phyloP scores from a whole-genome alignment of 345 rosid genomes.

The Rhodomyrtus tomentosa region DNA sequence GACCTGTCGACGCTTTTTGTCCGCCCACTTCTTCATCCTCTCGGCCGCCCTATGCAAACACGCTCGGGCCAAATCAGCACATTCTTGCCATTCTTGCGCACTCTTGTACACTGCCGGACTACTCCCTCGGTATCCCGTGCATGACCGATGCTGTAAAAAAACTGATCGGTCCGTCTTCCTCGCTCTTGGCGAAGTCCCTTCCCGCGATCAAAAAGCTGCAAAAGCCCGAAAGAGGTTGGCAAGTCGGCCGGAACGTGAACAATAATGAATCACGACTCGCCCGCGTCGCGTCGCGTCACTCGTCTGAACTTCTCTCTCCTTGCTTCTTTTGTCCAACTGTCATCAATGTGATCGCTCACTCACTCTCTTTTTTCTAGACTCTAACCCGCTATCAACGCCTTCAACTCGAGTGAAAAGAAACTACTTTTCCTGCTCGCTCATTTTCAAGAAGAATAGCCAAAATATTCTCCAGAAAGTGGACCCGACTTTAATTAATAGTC shows the following conservation, averaged over 20 bases:
- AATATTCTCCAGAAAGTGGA: neutral
- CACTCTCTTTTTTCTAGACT: neutral
- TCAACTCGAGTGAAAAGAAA: fast-evolving
- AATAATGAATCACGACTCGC: neutral
- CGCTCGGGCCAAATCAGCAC: too few relatives aligned
- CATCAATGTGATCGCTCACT: neutral
- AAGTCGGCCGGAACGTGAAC: neutral
- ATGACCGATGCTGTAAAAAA: too few relatives aligned
- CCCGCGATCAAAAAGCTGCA: neutral
- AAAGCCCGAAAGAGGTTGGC: neutral
- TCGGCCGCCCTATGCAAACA: too few relatives aligned
- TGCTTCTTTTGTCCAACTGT: neutral
- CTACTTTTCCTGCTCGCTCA: neutral
- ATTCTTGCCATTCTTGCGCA: too few relatives aligned
- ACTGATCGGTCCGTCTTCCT: too few relatives aligned
- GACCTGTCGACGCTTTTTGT: too few relatives aligned
- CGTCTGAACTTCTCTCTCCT: neutral
- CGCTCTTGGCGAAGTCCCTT: too few relatives aligned
- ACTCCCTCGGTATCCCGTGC: too few relatives aligned
- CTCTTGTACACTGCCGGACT: too few relatives aligned
- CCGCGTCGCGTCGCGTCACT: neutral
- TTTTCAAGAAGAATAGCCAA: neutral
- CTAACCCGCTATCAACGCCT: neutral
- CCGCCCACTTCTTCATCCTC: too few relatives aligned
- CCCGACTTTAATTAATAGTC: neutral